phyloP scores from a whole-genome alignment of 257 asterid genomes.

The Forsythia suspensa region DNA sequence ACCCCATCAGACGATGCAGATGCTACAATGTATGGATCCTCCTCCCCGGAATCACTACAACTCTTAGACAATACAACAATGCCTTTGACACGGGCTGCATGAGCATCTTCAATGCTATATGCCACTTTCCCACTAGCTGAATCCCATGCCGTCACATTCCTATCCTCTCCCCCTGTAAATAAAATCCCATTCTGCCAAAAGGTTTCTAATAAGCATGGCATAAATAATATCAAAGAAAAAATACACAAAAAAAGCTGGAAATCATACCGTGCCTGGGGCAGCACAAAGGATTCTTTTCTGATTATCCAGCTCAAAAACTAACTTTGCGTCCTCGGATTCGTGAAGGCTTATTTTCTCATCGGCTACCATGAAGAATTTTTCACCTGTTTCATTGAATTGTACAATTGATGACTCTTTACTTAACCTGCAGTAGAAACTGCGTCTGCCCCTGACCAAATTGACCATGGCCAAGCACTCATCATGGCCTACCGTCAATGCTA shows the following conservation, averaged over 20 bases:
- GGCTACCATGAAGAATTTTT: conserved; percentile 61
- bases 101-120: conserved; percentile 73
- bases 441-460: conserved; percentile 81
- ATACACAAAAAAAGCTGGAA: neutral
- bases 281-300: conserved; percentile 74
- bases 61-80: conserved; percentile 65
- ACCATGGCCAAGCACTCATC: conserved; percentile 87
- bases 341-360: conserved; percentile 72
- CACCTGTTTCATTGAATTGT: conserved; percentile 56
- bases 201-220: neutral
- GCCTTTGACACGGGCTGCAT: conserved; percentile 84
- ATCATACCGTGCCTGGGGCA: conserved; percentile 57
- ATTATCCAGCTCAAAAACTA: conserved; percentile 54
- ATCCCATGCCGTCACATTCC: conserved; percentile 84
- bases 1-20: conserved; percentile 97
- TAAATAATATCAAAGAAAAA: neutral
- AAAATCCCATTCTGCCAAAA: conserved; percentile 64
- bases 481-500: conserved; percentile 78
- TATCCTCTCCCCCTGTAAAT: conserved; percentile 95
- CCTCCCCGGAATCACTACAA: conserved; percentile 38
- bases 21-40: conserved; percentile 69
- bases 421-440: conserved; percentile 74
- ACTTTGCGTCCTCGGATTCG: conserved; percentile 75
- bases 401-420: conserved; percentile 73
- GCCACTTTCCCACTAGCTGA: conserved; percentile 68